These are phyloP conservation scores for Penicillium paxilli DNA, from an alignment of 495 filamentous ascomycete species.

Conservation along the genomic window DNA sequence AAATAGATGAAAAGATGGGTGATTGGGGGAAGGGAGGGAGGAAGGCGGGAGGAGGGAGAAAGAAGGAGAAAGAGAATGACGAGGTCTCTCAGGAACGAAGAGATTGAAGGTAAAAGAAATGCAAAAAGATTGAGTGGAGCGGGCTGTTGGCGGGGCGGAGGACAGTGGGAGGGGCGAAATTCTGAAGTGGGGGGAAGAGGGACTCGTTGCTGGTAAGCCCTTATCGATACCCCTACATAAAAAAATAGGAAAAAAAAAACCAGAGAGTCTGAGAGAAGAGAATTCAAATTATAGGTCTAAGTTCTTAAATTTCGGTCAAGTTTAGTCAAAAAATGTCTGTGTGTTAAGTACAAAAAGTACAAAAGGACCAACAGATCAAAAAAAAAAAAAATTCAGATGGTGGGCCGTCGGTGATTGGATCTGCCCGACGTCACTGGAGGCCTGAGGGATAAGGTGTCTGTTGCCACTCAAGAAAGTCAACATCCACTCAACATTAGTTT, in stretches of 20 bases:
- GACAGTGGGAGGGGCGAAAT: conserved; percentile 37
- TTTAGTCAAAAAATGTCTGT: no score
- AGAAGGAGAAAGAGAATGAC: conserved; percentile 12
- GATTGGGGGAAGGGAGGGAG: conserved; percentile 3
- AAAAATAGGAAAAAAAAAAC: no score
- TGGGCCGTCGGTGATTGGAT: conserved; percentile 40
- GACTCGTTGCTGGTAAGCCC: conserved; percentile 36
- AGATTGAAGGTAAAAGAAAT: conserved; percentile 39
- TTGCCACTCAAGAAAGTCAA: no score
- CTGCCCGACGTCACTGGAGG: conserved; percentile 23
- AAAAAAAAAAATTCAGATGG: conserved; percentile 33
- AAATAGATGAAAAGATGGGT: not conserved
- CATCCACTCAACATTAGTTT: no score
- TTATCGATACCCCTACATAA: no score
- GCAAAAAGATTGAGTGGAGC: conserved; percentile 44
- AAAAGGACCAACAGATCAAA: not conserved
- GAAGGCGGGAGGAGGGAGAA: conserved; percentile 8
- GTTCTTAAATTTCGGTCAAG: no score
- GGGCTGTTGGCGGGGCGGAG: conserved; percentile 39
- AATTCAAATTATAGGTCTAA: no score
- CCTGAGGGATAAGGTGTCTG: not conserved
- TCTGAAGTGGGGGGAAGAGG: conserved; percentile 32
- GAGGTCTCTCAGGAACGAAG: conserved; percentile 16
- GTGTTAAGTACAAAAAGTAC: not conserved
- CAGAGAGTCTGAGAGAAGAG: conserved; percentile 1